Percentiles rank a stretch among this genome's conserved stretches.
These are phyloP conservation scores for Sclerotiophoma versabilis DNA, from an alignment of 2,329 filamentous ascomycete species.

Conservation along the genomic window DNA sequence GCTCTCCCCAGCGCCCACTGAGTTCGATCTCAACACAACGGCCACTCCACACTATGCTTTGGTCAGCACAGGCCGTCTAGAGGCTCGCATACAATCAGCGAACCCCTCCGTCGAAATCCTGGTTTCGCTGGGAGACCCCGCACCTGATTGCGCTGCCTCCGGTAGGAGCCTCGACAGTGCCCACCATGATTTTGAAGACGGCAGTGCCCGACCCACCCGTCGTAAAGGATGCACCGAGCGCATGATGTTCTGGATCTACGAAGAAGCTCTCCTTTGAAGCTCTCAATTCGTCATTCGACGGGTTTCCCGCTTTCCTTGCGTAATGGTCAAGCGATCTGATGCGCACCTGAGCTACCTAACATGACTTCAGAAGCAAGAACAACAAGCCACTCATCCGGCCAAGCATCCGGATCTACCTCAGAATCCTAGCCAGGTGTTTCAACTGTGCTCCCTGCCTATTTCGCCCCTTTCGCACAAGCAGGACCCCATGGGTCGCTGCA, in stretches of 20 bases:
- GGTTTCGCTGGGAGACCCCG: neutral
- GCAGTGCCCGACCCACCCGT: neutral
- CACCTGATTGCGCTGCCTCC: neutral
- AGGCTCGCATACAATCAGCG: neutral
- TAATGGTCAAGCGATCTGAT: neutral
- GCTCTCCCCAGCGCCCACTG: neutral
- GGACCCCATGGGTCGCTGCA: constrained; percentile 4
- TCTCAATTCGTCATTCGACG: neutral
- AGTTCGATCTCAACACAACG: neutral
- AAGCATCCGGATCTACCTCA: neutral
- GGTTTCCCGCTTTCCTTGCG: neutral
- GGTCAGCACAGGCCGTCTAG: neutral
- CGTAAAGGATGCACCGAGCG: neutral
- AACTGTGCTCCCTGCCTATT: neutral
- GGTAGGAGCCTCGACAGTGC: neutral
- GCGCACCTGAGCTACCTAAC: constrained; percentile 11
- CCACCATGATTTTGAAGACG: neutral
- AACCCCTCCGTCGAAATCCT: neutral
- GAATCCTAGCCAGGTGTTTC: neutral
- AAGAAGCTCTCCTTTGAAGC: neutral
- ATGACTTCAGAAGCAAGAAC: neutral
- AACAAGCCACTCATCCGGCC: neutral
- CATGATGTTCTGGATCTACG: neutral
- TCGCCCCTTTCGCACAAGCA: neutral
- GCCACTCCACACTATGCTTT: neutral